These are phyloP conservation scores for Daedaleopsis sinensis DNA, from an alignment of 768 basidiomycete genomes.

Conservation along the genomic window DNA sequence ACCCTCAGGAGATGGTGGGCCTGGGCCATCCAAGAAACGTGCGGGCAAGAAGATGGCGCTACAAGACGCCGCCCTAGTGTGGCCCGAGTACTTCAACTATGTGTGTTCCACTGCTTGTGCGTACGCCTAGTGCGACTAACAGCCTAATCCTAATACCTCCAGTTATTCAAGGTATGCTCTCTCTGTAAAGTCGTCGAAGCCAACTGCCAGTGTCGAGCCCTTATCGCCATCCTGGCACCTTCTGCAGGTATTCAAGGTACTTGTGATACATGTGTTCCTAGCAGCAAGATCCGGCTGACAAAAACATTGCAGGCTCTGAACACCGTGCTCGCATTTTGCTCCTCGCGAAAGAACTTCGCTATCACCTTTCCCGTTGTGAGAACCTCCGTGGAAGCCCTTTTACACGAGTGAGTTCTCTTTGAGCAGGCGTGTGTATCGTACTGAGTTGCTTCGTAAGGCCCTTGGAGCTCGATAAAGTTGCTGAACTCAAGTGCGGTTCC, in stretches of 20 bases:
- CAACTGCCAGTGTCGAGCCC: too few species aligned
- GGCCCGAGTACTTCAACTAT: conserved; percentile 32
- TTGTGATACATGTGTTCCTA: not conserved
- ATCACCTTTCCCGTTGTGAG: conserved; percentile 77
- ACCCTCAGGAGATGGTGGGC: not conserved
- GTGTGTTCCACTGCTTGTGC: conserved; percentile 11
- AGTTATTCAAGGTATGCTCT: conserved; percentile 61
- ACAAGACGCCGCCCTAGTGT: conserved; percentile 6
- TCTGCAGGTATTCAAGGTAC: conserved; percentile 49
- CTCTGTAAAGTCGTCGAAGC: not conserved
- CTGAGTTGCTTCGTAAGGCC: conserved; percentile 49
- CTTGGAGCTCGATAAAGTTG: conserved; percentile 73
- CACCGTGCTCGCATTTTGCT: conserved; percentile 86
- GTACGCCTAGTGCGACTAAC: not conserved
- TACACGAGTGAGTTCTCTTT: conserved; percentile 60
- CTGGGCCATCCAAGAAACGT: conserved; percentile 21
- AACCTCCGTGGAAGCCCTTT: conserved; percentile 76
- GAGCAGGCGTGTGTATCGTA: not conserved
- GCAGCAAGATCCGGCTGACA: not conserved
- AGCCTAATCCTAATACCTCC: too few species aligned
- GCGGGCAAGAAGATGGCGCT: conserved; percentile 4
- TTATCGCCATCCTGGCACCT: conserved; percentile 18
- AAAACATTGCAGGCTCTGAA: conserved; percentile 67
- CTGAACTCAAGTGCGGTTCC: conserved; percentile 73
- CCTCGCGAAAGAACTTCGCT: conserved; percentile 78